phyloP scores from a whole-genome alignment of 179 eudicot species.

The Silene coronaria region DNA sequence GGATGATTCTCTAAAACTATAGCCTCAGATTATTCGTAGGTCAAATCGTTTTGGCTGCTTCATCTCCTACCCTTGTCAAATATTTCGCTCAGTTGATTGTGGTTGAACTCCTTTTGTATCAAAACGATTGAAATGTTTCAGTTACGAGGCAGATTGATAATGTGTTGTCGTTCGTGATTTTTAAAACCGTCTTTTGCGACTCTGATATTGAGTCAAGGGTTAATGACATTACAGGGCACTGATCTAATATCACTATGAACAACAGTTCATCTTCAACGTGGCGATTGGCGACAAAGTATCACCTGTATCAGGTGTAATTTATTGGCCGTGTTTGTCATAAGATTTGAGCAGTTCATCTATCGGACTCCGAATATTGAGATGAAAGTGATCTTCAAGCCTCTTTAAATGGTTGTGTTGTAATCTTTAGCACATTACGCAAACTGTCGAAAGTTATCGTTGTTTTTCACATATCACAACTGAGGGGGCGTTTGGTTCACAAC shows the following conservation, averaged over 20 bases:
- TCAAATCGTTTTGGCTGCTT: conserved; percentile 40
- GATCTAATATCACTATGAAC: no score
- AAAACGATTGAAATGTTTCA: background rate
- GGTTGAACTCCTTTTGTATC: conserved; percentile 7
- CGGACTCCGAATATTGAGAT: no score
- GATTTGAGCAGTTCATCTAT: background rate
- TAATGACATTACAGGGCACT: no score
- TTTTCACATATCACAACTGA: background rate
- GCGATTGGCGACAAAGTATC: background rate
- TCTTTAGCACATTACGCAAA: no score
- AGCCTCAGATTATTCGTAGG: conserved; percentile 18
- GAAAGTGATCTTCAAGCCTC: no score
- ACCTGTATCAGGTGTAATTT: background rate
- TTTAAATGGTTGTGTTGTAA: no score
- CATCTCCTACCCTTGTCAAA: conserved; percentile 20
- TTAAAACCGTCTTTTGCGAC: no score
- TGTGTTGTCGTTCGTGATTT: no score
- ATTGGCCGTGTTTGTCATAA: background rate
- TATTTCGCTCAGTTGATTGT: conserved; percentile 14
- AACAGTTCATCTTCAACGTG: no score
- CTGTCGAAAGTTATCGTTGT: background rate
- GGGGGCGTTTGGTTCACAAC: no score
- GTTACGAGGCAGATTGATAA: no score
- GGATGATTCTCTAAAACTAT: conserved; percentile 2
- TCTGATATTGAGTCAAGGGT: no score